These are phyloP conservation scores for Lachnellula willkommii DNA, from an alignment of 2,329 filamentous ascomycete species.

Conservation along the genomic window DNA sequence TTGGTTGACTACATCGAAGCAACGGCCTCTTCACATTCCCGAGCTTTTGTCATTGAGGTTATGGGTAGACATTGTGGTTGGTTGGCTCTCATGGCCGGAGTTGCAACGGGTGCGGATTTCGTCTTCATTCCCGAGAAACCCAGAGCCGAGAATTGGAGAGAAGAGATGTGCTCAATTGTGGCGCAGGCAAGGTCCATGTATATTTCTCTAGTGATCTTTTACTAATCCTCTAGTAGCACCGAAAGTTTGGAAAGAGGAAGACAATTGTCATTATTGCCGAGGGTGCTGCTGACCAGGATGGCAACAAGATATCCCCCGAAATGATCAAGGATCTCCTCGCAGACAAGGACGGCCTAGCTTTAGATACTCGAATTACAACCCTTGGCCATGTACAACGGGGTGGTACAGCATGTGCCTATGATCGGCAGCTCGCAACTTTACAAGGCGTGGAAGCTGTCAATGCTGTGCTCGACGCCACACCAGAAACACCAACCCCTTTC, in stretches of 20 bases:
- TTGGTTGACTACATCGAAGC: conserved; percentile 96
- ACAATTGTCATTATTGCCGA: conserved; percentile 98
- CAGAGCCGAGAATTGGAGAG: conserved; percentile 78
- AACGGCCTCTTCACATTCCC: conserved; percentile 87
- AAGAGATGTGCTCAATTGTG: conserved; percentile 79
- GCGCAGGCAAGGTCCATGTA: conserved; percentile 48
- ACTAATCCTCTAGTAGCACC: conserved; percentile 54
- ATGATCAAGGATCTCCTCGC: conserved; percentile 88
- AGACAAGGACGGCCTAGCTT: conserved; percentile 64
- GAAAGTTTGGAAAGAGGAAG: conserved; percentile 84
- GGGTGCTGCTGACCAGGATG: conserved; percentile 78
- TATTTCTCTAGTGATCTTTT: not conserved
- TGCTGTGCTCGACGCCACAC: conserved; percentile 82
- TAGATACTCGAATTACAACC: conserved; percentile 92
- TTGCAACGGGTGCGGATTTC: conserved; percentile 92
- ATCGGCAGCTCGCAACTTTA: conserved; percentile 85
- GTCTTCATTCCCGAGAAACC: conserved; percentile 96
- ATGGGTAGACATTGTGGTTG: conserved; percentile 98
- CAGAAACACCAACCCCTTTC: conserved; percentile 85
- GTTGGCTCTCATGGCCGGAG: conserved; percentile 92
- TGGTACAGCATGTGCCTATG: conserved; percentile 86
- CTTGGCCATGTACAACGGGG: conserved; percentile 97
- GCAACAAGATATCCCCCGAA: conserved; percentile 74
- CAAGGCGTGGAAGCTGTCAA: conserved; percentile 94
- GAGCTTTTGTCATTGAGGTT: conserved; percentile 95